Percentiles rank a stretch among this genome's conserved stretches.
phyloP scores from a whole-genome alignment of 139 green algal species.

The Coccomyxa sp. region DNA sequence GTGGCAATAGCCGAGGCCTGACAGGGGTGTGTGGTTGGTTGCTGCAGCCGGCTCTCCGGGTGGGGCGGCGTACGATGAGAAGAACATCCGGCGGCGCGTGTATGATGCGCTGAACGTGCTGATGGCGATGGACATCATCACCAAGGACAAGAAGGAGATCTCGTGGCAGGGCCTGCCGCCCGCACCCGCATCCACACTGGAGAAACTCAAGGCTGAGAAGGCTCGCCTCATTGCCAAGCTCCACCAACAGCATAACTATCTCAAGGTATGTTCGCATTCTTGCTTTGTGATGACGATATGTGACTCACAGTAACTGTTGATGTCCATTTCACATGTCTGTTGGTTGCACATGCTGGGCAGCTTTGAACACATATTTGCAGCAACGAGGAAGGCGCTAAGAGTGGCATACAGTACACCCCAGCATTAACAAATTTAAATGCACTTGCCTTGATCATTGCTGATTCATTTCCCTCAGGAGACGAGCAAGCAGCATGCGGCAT shows the following conservation, averaged over 20 bases:
- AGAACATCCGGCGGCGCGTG: conserved; percentile 90
- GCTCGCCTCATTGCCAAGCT: conserved; percentile 15
- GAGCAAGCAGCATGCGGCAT: conserved; percentile 56
- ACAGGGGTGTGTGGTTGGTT: too few relatives aligned
- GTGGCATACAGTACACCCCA: not conserved
- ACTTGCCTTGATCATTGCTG: not conserved
- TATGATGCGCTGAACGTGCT: conserved; percentile 99
- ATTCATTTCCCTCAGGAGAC: conserved; percentile 43
- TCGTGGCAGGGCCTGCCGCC: conserved; percentile 66
- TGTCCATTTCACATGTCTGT: not conserved
- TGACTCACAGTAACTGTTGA: too few relatives aligned
- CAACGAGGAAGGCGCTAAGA: too few relatives aligned
- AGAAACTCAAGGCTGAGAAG: conserved; percentile 38
- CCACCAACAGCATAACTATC: conserved; percentile 22
- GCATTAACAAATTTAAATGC: not conserved
- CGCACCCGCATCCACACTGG: not conserved
- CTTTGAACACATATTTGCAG: not conserved
- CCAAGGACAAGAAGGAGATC: conserved; percentile 91
- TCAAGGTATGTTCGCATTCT: conserved; percentile 27
- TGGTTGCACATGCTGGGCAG: too few relatives aligned
- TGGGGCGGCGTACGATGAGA: conserved; percentile 70
- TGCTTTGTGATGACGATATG: not conserved
- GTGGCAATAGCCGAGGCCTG: too few relatives aligned
- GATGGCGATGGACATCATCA: conserved; percentile 90
- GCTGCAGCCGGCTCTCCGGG: conserved; percentile 23